Evolutionary conservation across 2,329 filamentous ascomycete species (phyloP).

Genomic region (Tolypocladium tundrense): DNA sequence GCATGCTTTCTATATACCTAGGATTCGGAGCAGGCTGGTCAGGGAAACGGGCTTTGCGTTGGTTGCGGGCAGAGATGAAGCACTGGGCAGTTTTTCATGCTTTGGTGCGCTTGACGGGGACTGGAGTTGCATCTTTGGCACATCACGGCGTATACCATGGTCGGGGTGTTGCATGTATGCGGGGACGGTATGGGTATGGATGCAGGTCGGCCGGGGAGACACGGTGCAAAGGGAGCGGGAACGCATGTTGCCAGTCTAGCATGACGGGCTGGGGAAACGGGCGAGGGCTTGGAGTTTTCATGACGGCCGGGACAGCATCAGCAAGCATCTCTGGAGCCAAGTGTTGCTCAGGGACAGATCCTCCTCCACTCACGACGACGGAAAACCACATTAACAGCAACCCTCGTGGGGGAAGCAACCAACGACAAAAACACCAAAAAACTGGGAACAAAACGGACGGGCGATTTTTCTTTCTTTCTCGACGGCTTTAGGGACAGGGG

Average conservation of each 20-base stretch:
- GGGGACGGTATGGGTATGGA: neutral
- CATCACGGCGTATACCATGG: constrained; percentile 9
- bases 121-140: constrained; percentile 8
- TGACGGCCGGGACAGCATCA: neutral
- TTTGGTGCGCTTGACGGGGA: constrained; percentile 7
- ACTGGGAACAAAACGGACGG: neutral
- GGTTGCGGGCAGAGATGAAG: constrained; percentile 6
- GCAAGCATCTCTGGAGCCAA: constrained; percentile 1
- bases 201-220: neutral
- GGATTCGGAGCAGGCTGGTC: constrained; percentile 8
- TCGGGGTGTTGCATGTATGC: constrained; percentile 2
- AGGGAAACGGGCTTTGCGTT: constrained; percentile 4
- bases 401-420: neutral
- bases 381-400: neutral
- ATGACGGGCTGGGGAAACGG: neutral
- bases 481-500: neutral
- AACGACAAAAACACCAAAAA: neutral
- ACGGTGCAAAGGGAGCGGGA: neutral
- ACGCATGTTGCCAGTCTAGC: neutral
- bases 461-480: neutral
- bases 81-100: constrained; percentile 7
- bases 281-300: constrained; percentile 1
- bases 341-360: neutral
- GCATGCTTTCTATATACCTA: constrained; percentile 10
- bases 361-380: neutral